Evolutionary conservation across 306 rosid species (phyloP).

Genomic region (Arachis hypogaea): DNA sequence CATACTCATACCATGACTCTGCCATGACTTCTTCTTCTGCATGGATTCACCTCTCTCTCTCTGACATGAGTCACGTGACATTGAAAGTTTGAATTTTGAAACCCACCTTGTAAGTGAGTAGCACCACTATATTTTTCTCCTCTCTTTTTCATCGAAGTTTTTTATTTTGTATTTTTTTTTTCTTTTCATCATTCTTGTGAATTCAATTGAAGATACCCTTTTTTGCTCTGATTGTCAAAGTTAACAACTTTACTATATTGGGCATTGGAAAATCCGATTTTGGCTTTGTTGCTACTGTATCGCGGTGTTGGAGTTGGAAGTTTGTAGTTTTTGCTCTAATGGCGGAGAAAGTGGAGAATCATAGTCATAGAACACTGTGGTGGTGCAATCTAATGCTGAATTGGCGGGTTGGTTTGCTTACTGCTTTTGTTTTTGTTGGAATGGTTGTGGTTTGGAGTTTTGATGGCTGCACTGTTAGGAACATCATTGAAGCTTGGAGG

Average conservation of each 20-base stretch:
- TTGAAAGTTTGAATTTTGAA: not conserved
- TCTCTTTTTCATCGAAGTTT: not conserved
- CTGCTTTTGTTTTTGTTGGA: constrained; percentile 57
- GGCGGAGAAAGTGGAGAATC: constrained; percentile 65
- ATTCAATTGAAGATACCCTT: constrained; percentile 11
- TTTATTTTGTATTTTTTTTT: not conserved
- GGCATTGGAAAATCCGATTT: constrained; percentile 7
- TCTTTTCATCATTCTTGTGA: constrained; percentile 1
- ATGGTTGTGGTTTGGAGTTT: constrained; percentile 72
- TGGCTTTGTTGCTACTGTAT: constrained; percentile 26
- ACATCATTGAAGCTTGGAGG: constrained; percentile 58
- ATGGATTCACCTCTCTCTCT: constrained; percentile 12
- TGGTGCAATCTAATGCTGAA: constrained; percentile 47
- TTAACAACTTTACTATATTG: constrained; percentile 25
- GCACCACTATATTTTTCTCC: not conserved
- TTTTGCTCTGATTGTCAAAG: constrained; percentile 37
- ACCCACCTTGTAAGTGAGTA: constrained; percentile 35
- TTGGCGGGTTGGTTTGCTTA: constrained; percentile 67
- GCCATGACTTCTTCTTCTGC: constrained; percentile 17
- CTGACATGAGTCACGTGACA: constrained; percentile 7
- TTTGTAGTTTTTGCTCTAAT: constrained; percentile 44
- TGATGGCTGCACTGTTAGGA: constrained; percentile 58
- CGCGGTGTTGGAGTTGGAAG: constrained; percentile 19
- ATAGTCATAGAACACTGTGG: constrained; percentile 51
- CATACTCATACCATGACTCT: not conserved